phyloP scores from a whole-genome alignment of 768 basidiomycete species.

The Calocera cornea region DNA sequence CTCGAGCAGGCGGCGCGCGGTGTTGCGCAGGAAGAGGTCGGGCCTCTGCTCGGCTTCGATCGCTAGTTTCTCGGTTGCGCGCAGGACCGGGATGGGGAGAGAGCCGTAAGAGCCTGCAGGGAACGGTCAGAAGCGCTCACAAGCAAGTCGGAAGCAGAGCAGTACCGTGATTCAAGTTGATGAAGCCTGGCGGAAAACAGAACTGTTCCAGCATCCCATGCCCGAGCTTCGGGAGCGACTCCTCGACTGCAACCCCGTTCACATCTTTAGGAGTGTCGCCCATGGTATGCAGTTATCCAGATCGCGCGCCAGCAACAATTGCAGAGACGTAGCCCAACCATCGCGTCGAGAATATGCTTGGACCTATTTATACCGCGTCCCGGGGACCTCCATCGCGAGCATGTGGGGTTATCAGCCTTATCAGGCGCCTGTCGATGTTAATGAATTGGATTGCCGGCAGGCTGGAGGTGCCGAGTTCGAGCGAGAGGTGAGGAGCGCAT shows the following conservation, averaged over 20 bases:
- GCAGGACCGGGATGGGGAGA: conserved; percentile 21
- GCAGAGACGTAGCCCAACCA: not conserved
- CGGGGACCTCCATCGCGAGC: not conserved
- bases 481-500: not conserved
- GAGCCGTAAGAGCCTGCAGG: conserved; percentile 27
- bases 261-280: not conserved
- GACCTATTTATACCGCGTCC: not conserved
- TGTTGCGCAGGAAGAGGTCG: conserved; percentile 24
- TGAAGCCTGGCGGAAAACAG: conserved; percentile 22
- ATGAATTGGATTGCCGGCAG: not conserved
- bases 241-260: not conserved
- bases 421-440: not conserved
- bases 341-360: not conserved
- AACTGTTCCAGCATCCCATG: conserved; percentile 24
- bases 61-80: conserved; percentile 18
- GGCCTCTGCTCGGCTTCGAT: conserved; percentile 23
- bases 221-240: conserved; percentile 19
- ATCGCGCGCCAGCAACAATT: not conserved
- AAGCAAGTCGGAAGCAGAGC: not conserved
- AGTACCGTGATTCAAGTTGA: conserved; percentile 28
- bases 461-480: not conserved
- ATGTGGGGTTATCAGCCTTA: not conserved
- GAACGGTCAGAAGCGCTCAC: not conserved
- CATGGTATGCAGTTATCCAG: not conserved
- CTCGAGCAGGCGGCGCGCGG: conserved; percentile 18